phyloP scores from a whole-genome alignment of 805 yeast species.

The Ogataea angusta region DNA sequence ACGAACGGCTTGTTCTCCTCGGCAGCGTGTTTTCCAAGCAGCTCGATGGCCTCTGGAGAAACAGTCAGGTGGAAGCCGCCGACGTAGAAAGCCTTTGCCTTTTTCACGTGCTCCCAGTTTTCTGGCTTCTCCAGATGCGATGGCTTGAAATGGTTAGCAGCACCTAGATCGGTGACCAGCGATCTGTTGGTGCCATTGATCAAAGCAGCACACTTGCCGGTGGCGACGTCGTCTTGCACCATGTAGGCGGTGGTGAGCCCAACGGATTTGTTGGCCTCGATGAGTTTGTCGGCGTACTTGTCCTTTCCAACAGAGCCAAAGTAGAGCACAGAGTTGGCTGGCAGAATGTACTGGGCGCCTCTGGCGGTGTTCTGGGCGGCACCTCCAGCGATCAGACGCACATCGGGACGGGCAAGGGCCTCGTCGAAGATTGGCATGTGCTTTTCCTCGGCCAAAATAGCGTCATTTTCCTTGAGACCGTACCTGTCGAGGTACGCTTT shows the following conservation, averaged over 20 bases:
- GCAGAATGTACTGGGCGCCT: constrained; percentile 93
- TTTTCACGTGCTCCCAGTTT: constrained; percentile 84
- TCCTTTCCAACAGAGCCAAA: constrained; percentile 97
- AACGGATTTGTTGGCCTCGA: constrained; percentile 78
- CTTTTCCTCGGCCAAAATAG: constrained; percentile 77
- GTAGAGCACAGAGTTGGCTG: constrained; percentile 78
- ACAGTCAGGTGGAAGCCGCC: constrained; percentile 99
- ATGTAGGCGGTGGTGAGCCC: constrained; percentile 87
- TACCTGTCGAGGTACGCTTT: constrained; percentile 73
- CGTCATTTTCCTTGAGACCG: constrained; percentile 85
- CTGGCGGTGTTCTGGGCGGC: constrained; percentile 99
- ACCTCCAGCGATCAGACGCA: constrained; percentile 91
- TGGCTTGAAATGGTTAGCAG: constrained; percentile 95
- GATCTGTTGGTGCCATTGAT: constrained; percentile 84
- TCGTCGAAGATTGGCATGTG: constrained; percentile 87
- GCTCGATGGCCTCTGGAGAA: constrained; percentile 88
- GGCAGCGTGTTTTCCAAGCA: constrained; percentile 85
- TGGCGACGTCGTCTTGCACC: constrained; percentile 70
- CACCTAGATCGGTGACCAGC: constrained; percentile 92
- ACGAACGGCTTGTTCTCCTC: constrained; percentile 44
- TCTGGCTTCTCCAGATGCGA: constrained; percentile 83
- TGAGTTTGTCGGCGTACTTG: constrained; percentile 74
- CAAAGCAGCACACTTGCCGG: constrained; percentile 98
- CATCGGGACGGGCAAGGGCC: constrained; percentile 55
- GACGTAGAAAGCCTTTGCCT: constrained; percentile 79